Conservation (phyloP, 768 basidiomycete species). For the Tricholoma matsutake region DNA sequence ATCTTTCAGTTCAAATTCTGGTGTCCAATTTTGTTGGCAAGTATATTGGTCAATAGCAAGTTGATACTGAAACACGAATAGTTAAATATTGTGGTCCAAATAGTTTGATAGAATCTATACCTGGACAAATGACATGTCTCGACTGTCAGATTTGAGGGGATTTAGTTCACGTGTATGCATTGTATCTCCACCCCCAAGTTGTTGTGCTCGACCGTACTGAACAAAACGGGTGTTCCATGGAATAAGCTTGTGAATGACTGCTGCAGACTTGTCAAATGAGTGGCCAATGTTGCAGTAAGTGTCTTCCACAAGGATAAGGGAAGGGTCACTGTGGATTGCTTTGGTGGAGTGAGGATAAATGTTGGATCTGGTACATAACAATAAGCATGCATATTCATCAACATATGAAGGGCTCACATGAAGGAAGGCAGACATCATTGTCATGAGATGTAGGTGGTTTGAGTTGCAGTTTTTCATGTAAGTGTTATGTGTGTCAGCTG, state of each 20-base stretch:
- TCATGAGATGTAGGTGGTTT: too few relatives aligned
- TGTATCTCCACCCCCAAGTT: constrained; percentile 26
- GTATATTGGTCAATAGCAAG: constrained; percentile 27
- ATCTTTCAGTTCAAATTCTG: constrained; percentile 11
- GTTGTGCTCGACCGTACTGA: constrained; percentile 25
- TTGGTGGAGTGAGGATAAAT: neutral
- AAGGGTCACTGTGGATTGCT: neutral
- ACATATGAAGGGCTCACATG: too few relatives aligned
- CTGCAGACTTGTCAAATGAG: neutral
- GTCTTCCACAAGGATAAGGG: neutral
- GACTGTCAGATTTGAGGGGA: constrained; percentile 15
- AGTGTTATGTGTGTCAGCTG: constrained; percentile 30
- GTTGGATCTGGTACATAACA: too few relatives aligned
- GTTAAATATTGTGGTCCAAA: too few relatives aligned
- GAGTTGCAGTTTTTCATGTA: too few relatives aligned
- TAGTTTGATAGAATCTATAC: constrained; percentile 18
- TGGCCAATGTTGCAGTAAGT: neutral
- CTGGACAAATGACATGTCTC: constrained; percentile 31
- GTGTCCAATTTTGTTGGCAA: neutral
- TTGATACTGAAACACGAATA: too few relatives aligned
- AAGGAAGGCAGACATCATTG: too few relatives aligned
- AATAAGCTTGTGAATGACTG: neutral
- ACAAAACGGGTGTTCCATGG: constrained; percentile 6
- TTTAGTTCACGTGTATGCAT: constrained; percentile 15
- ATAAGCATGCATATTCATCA: too few relatives aligned